Evolutionary conservation across 2,329 filamentous ascomycete species (phyloP).

Genomic region (Huntiella savannae): DNA sequence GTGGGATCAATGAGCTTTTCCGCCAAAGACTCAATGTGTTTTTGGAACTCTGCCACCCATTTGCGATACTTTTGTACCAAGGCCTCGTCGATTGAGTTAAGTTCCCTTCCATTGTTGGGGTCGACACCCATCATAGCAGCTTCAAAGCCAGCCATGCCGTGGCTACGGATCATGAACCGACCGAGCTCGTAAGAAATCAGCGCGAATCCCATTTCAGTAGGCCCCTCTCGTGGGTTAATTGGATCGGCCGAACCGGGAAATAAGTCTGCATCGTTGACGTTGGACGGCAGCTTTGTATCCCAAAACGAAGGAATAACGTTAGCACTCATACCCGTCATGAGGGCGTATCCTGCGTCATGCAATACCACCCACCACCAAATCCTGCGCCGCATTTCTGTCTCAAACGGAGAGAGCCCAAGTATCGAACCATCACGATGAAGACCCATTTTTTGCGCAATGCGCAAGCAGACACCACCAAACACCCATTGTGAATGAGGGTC

Average conservation of each 20-base stretch:
- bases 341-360: slow-evolving; percentile 35
- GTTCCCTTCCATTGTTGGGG: slow-evolving; percentile 15
- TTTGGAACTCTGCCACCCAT: slow-evolving; percentile 25
- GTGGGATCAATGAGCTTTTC: slow-evolving; percentile 29
- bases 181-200: slow-evolving; percentile 31
- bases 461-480: slow-evolving; percentile 38
- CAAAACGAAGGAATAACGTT: slow-evolving; percentile 31
- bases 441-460: slow-evolving; percentile 49
- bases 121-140: slow-evolving; percentile 28
- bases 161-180: slow-evolving; percentile 25
- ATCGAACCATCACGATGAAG: slow-evolving; percentile 41
- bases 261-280: slow-evolving; percentile 40
- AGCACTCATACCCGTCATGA: slow-evolving; percentile 37
- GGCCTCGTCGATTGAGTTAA: slow-evolving; percentile 13
- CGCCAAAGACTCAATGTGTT: slow-evolving; percentile 26
- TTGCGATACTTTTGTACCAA: slow-evolving; percentile 24
- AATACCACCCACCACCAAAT: slow-evolving; percentile 48
- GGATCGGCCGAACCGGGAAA: slow-evolving; percentile 33
- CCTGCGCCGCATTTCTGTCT: slow-evolving; percentile 47
- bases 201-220: slow-evolving; percentile 42
- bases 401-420: slow-evolving; percentile 38
- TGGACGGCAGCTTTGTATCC: slow-evolving; percentile 36
- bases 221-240: slow-evolving; percentile 31
- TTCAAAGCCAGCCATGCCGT: slow-evolving; percentile 29
- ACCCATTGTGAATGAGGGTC: slow-evolving; percentile 42